Evolutionary conservation across 179 eudicot species (phyloP), one percentile per base, ranked within the genome.

Genomic region (Patellifolia procumbens): DNA sequence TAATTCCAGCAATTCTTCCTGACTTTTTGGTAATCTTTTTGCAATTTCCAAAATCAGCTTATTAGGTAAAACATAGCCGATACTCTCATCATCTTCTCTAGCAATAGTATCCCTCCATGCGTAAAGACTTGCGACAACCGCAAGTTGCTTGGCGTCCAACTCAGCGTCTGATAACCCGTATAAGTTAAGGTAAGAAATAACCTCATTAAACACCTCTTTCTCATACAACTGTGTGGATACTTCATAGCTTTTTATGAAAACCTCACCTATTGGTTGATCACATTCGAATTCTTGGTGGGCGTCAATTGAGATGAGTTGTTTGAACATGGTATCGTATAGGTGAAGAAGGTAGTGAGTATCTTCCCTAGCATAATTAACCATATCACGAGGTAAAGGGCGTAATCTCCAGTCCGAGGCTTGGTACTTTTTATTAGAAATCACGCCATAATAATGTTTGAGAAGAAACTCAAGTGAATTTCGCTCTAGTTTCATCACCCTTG

Each of bases 311-410:
- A 1, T 39, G 0, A 39, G 45, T 0, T 39, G 7, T 2, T 39
- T 39, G 45, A 39, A 39, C 70, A 62, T 74, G 45, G 22, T 3
- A 62, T 74, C 63, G 11, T 63, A 65, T 4, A 75, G 13, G 46
- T 29, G 64, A 0, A 75, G 11, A 1, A 64, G 49, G 3, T 63
- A 64, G 17, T 74, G 63, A 0, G 62, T 75, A 6, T 75, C 78
- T 49, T 75, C 71, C 24, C 78, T 29, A 0, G 71, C 71, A 17
- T 75, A 64, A 5, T 64, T 51, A n/a, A 64, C 34, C 78, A 49
- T 75, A 0, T 49, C 37, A 2, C 0, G 6, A 19, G 78, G 63
- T 11, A 75, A 2, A 5, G 78, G 78, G 1, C 78, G 71, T 13
- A 64, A 12, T 58, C 63, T 64, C 70, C 60, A 74, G 7, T 46